Evolutionary conservation across 164 flowering plant genomes (phyloP).

Genomic region (Liriodendron chinense): DNA sequence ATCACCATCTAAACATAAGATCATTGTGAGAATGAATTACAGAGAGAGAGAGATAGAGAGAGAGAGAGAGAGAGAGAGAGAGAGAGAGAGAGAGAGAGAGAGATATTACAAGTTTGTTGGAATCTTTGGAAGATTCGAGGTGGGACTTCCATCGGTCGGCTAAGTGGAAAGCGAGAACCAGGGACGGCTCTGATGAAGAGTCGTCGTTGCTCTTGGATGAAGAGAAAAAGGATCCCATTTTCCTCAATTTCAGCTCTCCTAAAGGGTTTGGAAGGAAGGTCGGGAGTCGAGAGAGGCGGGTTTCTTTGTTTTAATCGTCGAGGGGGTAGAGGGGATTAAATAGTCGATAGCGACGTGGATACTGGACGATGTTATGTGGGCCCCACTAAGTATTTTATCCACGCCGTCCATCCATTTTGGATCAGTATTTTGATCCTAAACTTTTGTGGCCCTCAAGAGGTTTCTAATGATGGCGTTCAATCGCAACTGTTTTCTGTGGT

Average conservation of each 20-base stretch:
- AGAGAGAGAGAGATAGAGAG: neutral
- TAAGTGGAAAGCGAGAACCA: neutral
- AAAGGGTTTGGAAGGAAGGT: too few species aligned
- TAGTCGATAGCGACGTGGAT: too few species aligned
- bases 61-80: neutral
- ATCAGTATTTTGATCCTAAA: too few species aligned
- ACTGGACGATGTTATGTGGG: too few species aligned
- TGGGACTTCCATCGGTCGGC: neutral
- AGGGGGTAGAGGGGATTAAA: too few species aligned
- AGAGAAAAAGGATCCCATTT: conserved; percentile 5
- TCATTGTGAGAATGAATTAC: too few species aligned
- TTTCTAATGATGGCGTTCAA: too few species aligned
- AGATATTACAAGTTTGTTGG: conserved; percentile 1
- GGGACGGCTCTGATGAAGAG: conserved; percentile 3
- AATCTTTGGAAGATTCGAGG: conserved; percentile 2
- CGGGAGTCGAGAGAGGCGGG: neutral
- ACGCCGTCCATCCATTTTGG: too few species aligned
- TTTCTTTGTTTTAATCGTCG: neutral
- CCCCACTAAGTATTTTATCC: too few species aligned
- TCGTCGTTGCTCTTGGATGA: too few species aligned
- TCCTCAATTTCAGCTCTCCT: neutral
- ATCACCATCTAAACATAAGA: conserved; percentile 44
- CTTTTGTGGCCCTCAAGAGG: too few species aligned
- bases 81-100: neutral
- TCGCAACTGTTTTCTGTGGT: too few species aligned